A percentile compares a stretch with the other conserved stretches of the same genome.
These are phyloP conservation scores for Cyberlindnera lachancei DNA, from an alignment of 805 yeast species.

Conservation along the genomic window DNA sequence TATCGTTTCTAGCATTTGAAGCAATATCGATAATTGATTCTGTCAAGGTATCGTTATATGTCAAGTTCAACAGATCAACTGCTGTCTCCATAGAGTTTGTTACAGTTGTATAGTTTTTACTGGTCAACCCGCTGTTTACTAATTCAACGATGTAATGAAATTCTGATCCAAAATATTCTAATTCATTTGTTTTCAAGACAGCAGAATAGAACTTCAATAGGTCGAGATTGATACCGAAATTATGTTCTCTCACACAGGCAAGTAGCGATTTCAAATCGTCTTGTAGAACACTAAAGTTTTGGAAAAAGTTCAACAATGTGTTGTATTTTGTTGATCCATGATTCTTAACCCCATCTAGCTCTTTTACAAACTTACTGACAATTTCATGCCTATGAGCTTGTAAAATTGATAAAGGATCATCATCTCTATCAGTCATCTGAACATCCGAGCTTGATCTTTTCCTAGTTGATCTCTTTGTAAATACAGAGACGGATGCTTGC, in stretches of 20 bases:
- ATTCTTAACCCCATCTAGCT: slow-evolving; percentile 18
- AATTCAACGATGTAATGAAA: slow-evolving; percentile 21
- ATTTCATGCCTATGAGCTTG: slow-evolving; percentile 14
- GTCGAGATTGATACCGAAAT: slow-evolving; percentile 25
- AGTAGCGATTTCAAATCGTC: slow-evolving; percentile 18
- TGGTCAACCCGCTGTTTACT: slow-evolving; percentile 25
- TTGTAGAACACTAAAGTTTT: slow-evolving; percentile 15
- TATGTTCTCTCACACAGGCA: slow-evolving; percentile 17
- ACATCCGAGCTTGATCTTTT: slow-evolving; percentile 32
- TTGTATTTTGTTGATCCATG: slow-evolving; percentile 20
- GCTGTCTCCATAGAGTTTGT: slow-evolving; percentile 28
- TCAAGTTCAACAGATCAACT: slow-evolving; percentile 20
- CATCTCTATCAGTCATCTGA: slow-evolving; percentile 27
- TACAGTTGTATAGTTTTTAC: slow-evolving; percentile 28
- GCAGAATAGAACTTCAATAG: slow-evolving; percentile 30
- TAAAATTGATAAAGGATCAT: slow-evolving; percentile 18
- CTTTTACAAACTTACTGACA: slow-evolving; percentile 20
- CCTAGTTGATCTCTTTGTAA: slow-evolving; percentile 19
- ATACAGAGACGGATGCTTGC: slow-evolving; percentile 16
- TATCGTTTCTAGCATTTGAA: slow-evolving; percentile 25
- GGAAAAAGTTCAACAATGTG: slow-evolving; percentile 20
- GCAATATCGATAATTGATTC: slow-evolving; percentile 28
- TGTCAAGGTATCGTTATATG: slow-evolving; percentile 15
- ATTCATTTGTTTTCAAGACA: slow-evolving; percentile 24
- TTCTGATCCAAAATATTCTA: slow-evolving; percentile 26